Base-by-base conservation (phyloP, 345 rosid genomes). In the Firmiana major region DNA sequence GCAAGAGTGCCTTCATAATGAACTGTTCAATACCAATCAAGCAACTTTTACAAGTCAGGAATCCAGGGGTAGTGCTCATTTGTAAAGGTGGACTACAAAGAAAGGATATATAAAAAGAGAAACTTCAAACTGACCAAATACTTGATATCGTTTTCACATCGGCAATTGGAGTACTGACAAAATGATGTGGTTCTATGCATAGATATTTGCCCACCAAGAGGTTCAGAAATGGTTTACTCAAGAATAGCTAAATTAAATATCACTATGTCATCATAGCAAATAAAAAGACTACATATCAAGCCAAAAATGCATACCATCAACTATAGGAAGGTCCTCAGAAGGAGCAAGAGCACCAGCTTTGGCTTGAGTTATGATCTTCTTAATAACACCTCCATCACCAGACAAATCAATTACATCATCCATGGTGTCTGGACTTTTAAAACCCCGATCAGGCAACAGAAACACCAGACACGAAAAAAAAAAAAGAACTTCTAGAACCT, bases 381-480 rank as follows among this genome's bases (percentile, higher is more conserved):
- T 93, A 78, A 88, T 19, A 48, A 95, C 93, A 49, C 98, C 97
- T 78, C 92, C 98, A 84, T 95, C 94, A 24, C 93, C 96, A 63
- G 80, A 84, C 81, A 95, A 87, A 83, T 93, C 93, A 48, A 89
- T 64, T 9, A 75, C 81, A 73, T 91, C 98, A 2, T 85, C 89
- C 96, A 89, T 93, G 38, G 57, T 73, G 84, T 76, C 55, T 62
- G 57, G n/a, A 68, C 53, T 69, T 79, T 63, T 73, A 77, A 36
- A 13, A 63, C 22, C 77, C 82, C 79, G 67, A 60, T 13, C 57
- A 51, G n/a, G 13, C 11, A 77, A 69, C 21, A 62, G 40, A 69
- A 67, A 72, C 51, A 77, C 28, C 26, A 17, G n/a, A 38, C 17
- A 64, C 71, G 19, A 5, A 59, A 36, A 46, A 5, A 59, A 36